phyloP scores from a whole-genome alignment of 2,329 filamentous ascomycete genomes.

The Diatrype stigma region DNA sequence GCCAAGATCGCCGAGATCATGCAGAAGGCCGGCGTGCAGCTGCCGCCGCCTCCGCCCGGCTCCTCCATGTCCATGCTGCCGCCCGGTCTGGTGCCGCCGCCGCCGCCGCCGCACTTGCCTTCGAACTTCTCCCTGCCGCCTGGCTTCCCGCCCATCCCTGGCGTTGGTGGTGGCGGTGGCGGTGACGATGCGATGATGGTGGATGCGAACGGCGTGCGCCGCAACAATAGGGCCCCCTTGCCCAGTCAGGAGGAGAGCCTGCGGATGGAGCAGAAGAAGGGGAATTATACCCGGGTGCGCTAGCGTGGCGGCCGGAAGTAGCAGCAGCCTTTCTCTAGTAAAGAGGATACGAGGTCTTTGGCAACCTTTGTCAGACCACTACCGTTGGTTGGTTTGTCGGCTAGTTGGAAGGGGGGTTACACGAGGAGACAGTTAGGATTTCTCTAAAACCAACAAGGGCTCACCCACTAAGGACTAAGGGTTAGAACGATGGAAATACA shows the following conservation, averaged over 20 bases:
- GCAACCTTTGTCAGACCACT: too few relatives aligned
- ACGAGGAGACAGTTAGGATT: too few relatives aligned
- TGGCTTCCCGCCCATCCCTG: slow-evolving; percentile 27
- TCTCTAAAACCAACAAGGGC: too few relatives aligned
- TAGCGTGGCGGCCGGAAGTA: too few relatives aligned
- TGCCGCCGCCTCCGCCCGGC: slow-evolving; percentile 48
- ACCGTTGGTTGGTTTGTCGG: too few relatives aligned
- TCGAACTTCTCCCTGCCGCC: slow-evolving; percentile 41
- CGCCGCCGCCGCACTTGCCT: slow-evolving; percentile 25
- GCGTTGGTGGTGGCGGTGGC: slow-evolving; percentile 12
- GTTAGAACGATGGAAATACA: too few relatives aligned
- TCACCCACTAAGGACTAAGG: too few relatives aligned
- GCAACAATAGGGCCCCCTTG: slow-evolving; percentile 61
- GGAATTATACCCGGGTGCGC: slow-evolving; percentile 54
- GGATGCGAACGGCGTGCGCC: slow-evolving; percentile 32
- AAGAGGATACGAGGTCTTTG: too few relatives aligned
- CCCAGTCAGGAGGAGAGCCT: slow-evolving; percentile 83
- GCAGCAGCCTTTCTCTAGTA: too few relatives aligned
- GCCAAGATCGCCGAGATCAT: slow-evolving; percentile 61
- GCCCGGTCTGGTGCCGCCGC: slow-evolving; percentile 42
- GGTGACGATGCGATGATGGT: slow-evolving; percentile 13
- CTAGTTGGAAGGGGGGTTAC: too few relatives aligned
- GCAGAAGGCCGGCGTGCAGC: slow-evolving; percentile 59
- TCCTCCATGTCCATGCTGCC: slow-evolving; percentile 46
- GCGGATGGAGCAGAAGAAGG: slow-evolving; percentile 67